Evolutionary conservation across 1,139 yeast species (phyloP).

Genomic region (Nadsonia starkeyi-henricii): DNA sequence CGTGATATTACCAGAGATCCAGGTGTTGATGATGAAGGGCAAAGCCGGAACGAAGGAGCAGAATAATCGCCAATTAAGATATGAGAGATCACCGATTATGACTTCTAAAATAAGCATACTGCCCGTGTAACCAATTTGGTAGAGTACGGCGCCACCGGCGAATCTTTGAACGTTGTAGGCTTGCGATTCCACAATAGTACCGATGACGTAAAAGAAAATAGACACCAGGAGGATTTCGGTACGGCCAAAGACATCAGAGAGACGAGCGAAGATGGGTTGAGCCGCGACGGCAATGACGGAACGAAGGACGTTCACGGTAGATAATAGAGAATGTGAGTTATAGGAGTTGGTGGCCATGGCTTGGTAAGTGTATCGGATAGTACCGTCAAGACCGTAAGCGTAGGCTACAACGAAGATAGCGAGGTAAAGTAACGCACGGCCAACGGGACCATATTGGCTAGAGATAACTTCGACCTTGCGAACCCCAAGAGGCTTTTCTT

Average conservation of each 20-base stretch:
- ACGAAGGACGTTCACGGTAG: conserved; percentile 29
- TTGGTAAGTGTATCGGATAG: conserved; percentile 31
- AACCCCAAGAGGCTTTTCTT: conserved; percentile 20
- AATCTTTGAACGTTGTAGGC: conserved; percentile 50
- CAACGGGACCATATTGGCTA: conserved; percentile 21
- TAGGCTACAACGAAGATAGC: conserved; percentile 48
- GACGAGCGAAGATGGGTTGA: conserved; percentile 29
- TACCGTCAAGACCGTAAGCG: conserved; percentile 53
- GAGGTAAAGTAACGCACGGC: conserved; percentile 31
- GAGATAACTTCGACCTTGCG: conserved; percentile 24
- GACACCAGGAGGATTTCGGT: conserved; percentile 27
- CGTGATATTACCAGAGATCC: conserved; percentile 54
- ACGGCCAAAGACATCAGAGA: conserved; percentile 29
- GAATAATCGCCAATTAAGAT: conserved; percentile 56
- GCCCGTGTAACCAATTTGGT: conserved; percentile 60
- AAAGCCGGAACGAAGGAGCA: conserved; percentile 49
- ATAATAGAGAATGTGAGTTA: conserved; percentile 25
- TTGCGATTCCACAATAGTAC: conserved; percentile 39
- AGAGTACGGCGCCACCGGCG: conserved; percentile 62
- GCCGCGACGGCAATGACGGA: conserved; percentile 28
- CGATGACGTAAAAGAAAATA: conserved; percentile 19
- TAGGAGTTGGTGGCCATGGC: conserved; percentile 29
- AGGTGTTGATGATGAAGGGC: conserved; percentile 63
- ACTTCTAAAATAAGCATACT: conserved; percentile 41
- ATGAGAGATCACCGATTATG: conserved; percentile 50